Evolutionary conservation across 352 stramenopile species (phyloP).

Genomic region (Globisporangium irregulare): DNA sequence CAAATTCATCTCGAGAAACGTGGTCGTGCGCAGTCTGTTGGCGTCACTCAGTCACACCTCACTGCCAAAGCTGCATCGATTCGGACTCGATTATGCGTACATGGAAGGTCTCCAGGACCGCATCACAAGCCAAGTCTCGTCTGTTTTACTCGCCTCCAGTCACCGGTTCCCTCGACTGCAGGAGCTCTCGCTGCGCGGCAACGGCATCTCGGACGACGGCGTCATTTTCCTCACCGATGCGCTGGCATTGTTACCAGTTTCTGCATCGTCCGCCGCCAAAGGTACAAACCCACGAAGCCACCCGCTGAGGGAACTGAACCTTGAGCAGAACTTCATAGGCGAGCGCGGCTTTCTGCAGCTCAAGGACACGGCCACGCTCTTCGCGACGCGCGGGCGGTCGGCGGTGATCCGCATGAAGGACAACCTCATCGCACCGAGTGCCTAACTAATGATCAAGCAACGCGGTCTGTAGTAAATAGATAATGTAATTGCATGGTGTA

Average conservation of each 20-base stretch:
- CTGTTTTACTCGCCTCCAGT: conserved; percentile 24
- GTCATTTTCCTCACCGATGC: conserved; percentile 35
- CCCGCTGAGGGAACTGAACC: conserved; percentile 22
- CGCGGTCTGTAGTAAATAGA: background rate
- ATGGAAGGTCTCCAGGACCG: conserved; percentile 48
- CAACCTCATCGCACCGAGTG: conserved; percentile 26
- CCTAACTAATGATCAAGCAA: background rate
- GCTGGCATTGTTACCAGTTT: conserved; percentile 1
- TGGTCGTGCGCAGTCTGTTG: conserved; percentile 35
- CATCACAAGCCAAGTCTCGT: conserved; percentile 39
- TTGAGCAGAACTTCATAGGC: conserved; percentile 60
- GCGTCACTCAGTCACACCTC: conserved; percentile 21
- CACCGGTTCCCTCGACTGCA: conserved; percentile 32
- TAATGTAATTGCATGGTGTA: background rate
- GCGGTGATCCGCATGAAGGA: conserved; percentile 32
- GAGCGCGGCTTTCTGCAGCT: conserved; percentile 44
- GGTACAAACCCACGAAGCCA: background rate
- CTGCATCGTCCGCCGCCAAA: conserved; percentile 14
- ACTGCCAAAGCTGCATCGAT: conserved; percentile 27
- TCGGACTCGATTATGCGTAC: conserved; percentile 45
- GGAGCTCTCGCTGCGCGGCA: conserved; percentile 39
- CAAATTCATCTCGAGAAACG: conserved; percentile 33
- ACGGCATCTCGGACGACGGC: conserved; percentile 57
- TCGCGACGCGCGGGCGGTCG: conserved; percentile 18
- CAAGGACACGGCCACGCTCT: conserved; percentile 31